A percentile compares a stretch with the other conserved stretches of the same genome.
Conservation (phyloP, 257 asterid species). For the Petunia axillaris region DNA sequence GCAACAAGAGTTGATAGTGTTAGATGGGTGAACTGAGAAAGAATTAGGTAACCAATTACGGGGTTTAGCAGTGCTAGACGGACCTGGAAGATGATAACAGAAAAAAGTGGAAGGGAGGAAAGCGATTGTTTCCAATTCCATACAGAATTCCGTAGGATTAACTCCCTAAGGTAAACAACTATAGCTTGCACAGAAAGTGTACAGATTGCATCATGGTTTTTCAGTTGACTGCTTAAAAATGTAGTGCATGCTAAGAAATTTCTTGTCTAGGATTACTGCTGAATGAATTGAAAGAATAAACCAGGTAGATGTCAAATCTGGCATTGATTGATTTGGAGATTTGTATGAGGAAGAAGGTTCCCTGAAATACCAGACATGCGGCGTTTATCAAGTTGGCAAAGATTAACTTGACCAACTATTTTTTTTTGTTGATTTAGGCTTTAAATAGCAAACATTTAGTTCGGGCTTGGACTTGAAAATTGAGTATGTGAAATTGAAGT, state of each 20-base stretch:
- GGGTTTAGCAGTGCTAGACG: background rate
- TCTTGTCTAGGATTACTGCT: constrained; percentile 9
- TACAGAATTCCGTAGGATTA: background rate
- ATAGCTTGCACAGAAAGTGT: background rate
- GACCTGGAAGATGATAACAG: constrained; percentile 15
- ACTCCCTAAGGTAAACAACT: constrained; percentile 8
- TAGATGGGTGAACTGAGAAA: constrained; percentile 5
- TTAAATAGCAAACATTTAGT: background rate
- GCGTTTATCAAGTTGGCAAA: background rate
- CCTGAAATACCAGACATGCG: background rate
- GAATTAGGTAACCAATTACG: background rate
- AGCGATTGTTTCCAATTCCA: background rate
- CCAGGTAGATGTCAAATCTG: background rate
- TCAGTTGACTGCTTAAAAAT: background rate
- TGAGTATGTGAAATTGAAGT: constrained; percentile 9
- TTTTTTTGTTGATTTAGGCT: constrained; percentile 11
- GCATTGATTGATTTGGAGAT: constrained; percentile 2
- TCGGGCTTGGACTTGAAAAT: background rate
- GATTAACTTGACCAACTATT: background rate
- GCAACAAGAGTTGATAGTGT: constrained; percentile 14
- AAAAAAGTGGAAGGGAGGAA: constrained; percentile 6
- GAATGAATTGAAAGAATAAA: constrained; percentile 10
- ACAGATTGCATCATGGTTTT: constrained; percentile 17
- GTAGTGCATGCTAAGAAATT: background rate
- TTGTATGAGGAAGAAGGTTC: constrained; percentile 19